Evolutionary conservation across 164 flowering plant genomes (phyloP).

Genomic region (Aristolochia contorta): DNA sequence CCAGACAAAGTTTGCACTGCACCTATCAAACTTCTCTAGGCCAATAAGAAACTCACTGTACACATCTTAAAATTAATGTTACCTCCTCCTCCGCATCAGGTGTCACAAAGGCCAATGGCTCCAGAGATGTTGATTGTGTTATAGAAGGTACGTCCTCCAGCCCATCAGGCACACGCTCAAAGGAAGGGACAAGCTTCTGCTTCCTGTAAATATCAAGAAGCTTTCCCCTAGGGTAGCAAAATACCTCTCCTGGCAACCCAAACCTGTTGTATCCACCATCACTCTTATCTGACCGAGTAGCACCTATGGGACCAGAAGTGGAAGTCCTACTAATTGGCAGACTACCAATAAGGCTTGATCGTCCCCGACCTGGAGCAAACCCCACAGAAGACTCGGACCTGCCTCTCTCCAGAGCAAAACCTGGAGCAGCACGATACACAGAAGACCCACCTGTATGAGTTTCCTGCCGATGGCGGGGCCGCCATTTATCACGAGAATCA

Average conservation of each 20-base stretch:
- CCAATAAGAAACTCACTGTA: neutral
- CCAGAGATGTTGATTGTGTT: conserved; percentile 29
- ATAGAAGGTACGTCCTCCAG: conserved; percentile 45
- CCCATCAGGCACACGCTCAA: conserved; percentile 31
- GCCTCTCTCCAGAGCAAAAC: conserved; percentile 73
- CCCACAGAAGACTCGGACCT: conserved; percentile 50
- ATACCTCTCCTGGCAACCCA: conserved; percentile 19
- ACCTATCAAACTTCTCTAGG: neutral
- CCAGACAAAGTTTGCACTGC: neutral
- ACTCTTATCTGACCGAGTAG: conserved; percentile 26
- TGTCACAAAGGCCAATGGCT: conserved; percentile 76
- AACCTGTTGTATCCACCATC: conserved; percentile 35
- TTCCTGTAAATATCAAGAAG: conserved; percentile 84
- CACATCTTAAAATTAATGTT: conserved; percentile 7
- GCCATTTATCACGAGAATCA: conserved; percentile 94
- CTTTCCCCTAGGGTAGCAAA: conserved; percentile 78
- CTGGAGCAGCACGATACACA: conserved; percentile 76
- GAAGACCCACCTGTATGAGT: conserved; percentile 43
- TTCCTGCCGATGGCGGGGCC: conserved; percentile 89
- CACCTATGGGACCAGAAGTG: conserved; percentile 36
- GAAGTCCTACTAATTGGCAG: conserved; percentile 28
- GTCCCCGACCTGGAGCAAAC: conserved; percentile 77
- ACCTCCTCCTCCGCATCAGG: conserved; percentile 87
- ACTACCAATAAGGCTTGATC: conserved; percentile 26
- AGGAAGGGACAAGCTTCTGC: conserved; percentile 34